phyloP scores from a whole-genome alignment of 257 asterid genomes.

The Nicotiana attenuata region DNA sequence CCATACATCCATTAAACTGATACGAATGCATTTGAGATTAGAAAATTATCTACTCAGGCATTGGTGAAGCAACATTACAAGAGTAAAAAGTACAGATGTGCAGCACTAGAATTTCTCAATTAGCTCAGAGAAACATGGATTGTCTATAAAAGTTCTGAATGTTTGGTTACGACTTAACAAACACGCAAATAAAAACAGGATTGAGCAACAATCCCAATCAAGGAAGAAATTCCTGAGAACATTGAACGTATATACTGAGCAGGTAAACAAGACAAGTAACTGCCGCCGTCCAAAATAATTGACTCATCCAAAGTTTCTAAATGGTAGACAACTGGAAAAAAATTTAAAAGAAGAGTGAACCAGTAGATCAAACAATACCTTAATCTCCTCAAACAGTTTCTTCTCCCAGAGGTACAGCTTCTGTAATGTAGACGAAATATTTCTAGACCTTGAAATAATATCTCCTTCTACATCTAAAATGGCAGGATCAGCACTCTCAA shows the following conservation, averaged over 20 bases:
- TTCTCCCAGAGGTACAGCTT: constrained; percentile 95
- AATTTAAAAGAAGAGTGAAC: neutral
- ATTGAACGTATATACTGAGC: neutral
- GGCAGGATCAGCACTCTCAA: constrained; percentile 41
- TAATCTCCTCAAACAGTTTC: constrained; percentile 87
- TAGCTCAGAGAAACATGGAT: neutral
- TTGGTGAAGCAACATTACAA: neutral
- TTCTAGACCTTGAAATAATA: constrained; percentile 53
- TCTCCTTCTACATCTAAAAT: constrained; percentile 48
- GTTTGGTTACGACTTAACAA: neutral
- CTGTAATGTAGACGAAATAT: constrained; percentile 80
- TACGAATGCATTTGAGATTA: neutral
- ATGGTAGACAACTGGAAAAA: neutral
- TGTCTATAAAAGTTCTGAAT: neutral
- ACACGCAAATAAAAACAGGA: neutral
- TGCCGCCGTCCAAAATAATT: neutral
- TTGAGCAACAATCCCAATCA: neutral
- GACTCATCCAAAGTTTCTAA: neutral
- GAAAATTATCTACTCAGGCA: neutral
- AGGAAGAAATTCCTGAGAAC: neutral
- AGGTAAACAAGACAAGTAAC: neutral
- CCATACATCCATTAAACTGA: neutral
- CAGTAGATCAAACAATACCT: constrained; percentile 44
- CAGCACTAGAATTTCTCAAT: neutral
- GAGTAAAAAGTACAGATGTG: neutral